Percentiles rank a stretch among this genome's conserved stretches.
Evolutionary conservation across 108 stramenopile species (phyloP).

Genomic region (Craspedostauros australis): DNA sequence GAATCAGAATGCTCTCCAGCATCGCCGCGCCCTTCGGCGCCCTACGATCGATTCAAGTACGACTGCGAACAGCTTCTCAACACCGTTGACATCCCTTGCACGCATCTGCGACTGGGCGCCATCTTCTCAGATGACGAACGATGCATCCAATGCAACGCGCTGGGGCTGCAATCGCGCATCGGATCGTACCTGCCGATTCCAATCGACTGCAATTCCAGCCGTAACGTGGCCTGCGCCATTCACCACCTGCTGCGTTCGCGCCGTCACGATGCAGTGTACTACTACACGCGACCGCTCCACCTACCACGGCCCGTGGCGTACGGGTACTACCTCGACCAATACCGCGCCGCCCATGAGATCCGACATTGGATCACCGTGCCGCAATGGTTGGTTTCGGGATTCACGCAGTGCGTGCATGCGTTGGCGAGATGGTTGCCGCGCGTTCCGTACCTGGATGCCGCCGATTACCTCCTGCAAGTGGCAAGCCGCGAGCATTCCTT

Average conservation of each 20-base stretch:
- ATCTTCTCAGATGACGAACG: slow-evolving; percentile 18
- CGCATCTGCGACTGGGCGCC: slow-evolving; percentile 19
- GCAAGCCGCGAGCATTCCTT: slow-evolving; percentile 22
- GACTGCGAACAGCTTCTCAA: slow-evolving; percentile 11
- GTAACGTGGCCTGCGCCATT: slow-evolving; percentile 14
- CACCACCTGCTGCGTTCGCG: neutral
- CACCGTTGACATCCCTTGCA: neutral
- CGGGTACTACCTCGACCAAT: slow-evolving; percentile 17
- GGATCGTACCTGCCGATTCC: slow-evolving; percentile 9
- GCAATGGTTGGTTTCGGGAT: slow-evolving; percentile 9
- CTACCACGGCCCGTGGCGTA: slow-evolving; percentile 13
- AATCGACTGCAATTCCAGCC: slow-evolving; percentile 27
- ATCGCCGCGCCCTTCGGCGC: slow-evolving; percentile 1
- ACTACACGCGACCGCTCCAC: slow-evolving; percentile 14
- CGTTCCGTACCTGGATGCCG: slow-evolving; percentile 1
- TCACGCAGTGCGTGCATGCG: slow-evolving; percentile 10
- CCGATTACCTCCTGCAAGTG: slow-evolving; percentile 25
- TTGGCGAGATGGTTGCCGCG: neutral
- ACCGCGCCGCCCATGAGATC: slow-evolving; percentile 14
- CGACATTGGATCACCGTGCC: slow-evolving; percentile 12
- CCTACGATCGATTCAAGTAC: slow-evolving; percentile 28
- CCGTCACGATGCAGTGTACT: slow-evolving; percentile 9
- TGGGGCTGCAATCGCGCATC: slow-evolving; percentile 15
- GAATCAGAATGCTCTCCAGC: slow-evolving; percentile 7
- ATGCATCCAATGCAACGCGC: slow-evolving; percentile 26